Base-by-base conservation (phyloP, 768 basidiomycete genomes). In the Xerocomellus intermedius region DNA sequence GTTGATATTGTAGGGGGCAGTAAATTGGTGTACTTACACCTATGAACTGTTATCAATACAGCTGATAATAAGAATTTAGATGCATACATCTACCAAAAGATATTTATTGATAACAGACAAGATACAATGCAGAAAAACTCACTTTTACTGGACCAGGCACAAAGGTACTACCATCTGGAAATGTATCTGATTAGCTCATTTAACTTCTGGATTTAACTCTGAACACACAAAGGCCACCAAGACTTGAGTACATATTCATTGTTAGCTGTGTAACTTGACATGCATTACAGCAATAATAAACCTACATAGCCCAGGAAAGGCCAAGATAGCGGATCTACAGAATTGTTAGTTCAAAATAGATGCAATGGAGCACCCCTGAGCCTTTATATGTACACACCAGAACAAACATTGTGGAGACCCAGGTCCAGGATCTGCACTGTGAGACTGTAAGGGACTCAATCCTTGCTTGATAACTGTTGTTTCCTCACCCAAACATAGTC, bases 401-500 rank as follows among this genome's bases (percentile, higher is more conserved):
- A 22, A 58, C 14, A 42, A 57, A 58, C 1, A 51, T 10, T 4
- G 45, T 42, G 2, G 57, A 58, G 17, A 57, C 45, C 55, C 48
- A 43, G n/a, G 55, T 39, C 57, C 57, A 58, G 0, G n/a, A 19
- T 19, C 13, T 51, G 8, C 14, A 4, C 57, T 58, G 14, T n/a
- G 8, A 8, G 3, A 17, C 10, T 3, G 3, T 57, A 30, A 58
- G 5, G 0, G 4, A n/a, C 8, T 0, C 16, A 1, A 21, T 22
- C 4, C 21, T 5, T 1, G 10, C 12, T 37, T 8, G 8, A 26
- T 26, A 2, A 28, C 7, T 28, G 24, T n/a, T 16, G 26, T 2
- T 26, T 17, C 36, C 17, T 12, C 41, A 61, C 60, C 60, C 60
- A 60, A 22, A 61, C n/a, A 39, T 53, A 56, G 8, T 56, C 41